Evolutionary conservation across 2,329 filamentous ascomycete genomes (phyloP).

Genomic region (Myriosclerotinia scirpicola): DNA sequence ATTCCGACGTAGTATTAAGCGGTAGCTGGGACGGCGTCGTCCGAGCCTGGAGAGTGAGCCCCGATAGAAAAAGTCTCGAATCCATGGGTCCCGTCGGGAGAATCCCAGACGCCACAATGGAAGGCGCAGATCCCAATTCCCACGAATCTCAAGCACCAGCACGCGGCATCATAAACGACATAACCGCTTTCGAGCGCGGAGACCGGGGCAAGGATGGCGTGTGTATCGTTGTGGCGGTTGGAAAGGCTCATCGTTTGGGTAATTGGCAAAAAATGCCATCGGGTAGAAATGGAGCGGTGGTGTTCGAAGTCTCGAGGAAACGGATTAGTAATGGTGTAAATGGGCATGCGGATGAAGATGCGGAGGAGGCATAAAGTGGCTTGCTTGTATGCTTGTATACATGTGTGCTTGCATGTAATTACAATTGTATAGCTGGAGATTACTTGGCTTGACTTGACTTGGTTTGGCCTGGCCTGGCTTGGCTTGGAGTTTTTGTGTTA

Average conservation of each 20-base stretch:
- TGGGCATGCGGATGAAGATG: slow-evolving; percentile 21
- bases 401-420: not conserved
- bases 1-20: slow-evolving; percentile 84
- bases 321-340: slow-evolving; percentile 30
- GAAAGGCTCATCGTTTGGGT: slow-evolving; percentile 82
- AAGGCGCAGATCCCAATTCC: not conserved
- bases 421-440: not conserved
- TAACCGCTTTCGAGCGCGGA: slow-evolving; percentile 82
- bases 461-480: not conserved
- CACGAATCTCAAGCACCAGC: slow-evolving; percentile 20
- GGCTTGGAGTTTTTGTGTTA: slow-evolving; percentile 9
- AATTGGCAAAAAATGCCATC: slow-evolving; percentile 64
- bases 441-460: not conserved
- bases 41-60: slow-evolving; percentile 78
- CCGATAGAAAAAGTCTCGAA: slow-evolving; percentile 79
- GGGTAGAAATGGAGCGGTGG: slow-evolving; percentile 79
- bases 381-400: not conserved
- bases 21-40: slow-evolving; percentile 94
- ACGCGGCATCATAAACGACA: slow-evolving; percentile 80
- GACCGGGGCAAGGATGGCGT: slow-evolving; percentile 74
- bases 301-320: slow-evolving; percentile 73
- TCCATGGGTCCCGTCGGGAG: slow-evolving; percentile 63
- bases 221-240: slow-evolving; percentile 81
- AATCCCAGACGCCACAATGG: slow-evolving; percentile 1
- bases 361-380: not conserved